Evolutionary conservation across 1,139 yeast genomes (phyloP), one percentile per base, ranked within the genome.

Genomic region (Kodamaea suecica): DNA sequence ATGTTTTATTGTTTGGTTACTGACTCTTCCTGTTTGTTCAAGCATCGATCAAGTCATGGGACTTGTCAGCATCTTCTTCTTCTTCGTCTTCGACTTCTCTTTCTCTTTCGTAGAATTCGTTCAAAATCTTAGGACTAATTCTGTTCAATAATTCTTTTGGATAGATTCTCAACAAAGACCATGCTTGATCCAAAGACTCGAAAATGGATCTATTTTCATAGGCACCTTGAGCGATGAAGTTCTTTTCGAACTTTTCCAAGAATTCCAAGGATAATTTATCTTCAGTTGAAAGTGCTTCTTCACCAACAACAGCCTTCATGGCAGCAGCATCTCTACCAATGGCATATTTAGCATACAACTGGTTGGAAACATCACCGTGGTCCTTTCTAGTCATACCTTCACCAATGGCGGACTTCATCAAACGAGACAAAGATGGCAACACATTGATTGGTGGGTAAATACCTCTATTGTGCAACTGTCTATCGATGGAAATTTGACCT

Each of bases 281-380:
- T 68, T 92, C 99, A 48, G 87, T 86, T 24, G 97, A 88, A 56
- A 92, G 76, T 27, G 99, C 98, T 67, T 92, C 99, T 67, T 92
- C 99, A 78, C 99, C 99, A 52, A 92, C 99, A 49, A 92, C 99
- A n/a, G 98, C 96, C 72, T 92, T 92, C 99, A 92, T 92, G 52
- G 98, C 97, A 34, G 98, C 98, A 21, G 98, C 99, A 68, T 92
- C 99, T 70, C 90, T 85, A 74, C 99, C 99, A 70, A 92, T 94
- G 48, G 99, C 99, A 61, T 92, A 92, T 66, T 92, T 92, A 55
- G 99, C 99, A 61, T 92, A 92, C 59, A 92, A 77, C 73, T 92
- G 99, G 72, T 94, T 94, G 24, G 97, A 92, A 41, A 92, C 98
- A 71, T 92, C 99, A 66, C 97, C 96, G 60, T 92, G 99, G 63